These are phyloP conservation scores for Sporothrix brasiliensis DNA, from an alignment of 2,329 filamentous ascomycete genomes.

Conservation along the genomic window DNA sequence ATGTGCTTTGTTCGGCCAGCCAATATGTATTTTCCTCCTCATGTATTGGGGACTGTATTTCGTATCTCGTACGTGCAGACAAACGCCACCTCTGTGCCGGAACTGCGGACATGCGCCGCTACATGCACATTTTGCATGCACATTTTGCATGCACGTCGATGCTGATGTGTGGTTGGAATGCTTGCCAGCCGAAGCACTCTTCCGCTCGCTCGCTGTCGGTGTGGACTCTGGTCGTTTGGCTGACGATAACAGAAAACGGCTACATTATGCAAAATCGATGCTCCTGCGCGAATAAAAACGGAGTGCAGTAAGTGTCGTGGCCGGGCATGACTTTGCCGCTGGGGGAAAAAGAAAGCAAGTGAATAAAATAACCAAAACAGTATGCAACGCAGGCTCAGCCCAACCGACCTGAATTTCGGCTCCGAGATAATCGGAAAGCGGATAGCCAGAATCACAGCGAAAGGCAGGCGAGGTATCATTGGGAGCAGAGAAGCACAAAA, in stretches of 20 bases:
- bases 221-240: not conserved
- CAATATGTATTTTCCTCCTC: too few relatives aligned
- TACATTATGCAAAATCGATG: slow-evolving; percentile 15
- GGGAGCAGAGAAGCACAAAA: not conserved
- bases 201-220: not conserved
- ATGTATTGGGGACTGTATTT: not conserved
- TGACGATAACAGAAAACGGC: not conserved
- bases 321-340: not conserved
- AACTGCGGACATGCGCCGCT: not conserved
- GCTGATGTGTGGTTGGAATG: slow-evolving; percentile 11
- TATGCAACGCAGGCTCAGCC: too few relatives aligned
- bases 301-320: not conserved
- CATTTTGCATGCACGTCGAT: not conserved
- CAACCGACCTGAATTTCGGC: not conserved
- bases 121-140: slow-evolving; percentile 10
- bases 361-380: not conserved
- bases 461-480: too few relatives aligned
- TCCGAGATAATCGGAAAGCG: not conserved
- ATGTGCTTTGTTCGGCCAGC: not conserved
- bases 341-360: not conserved
- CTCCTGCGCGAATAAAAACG: slow-evolving; percentile 20
- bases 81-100: not conserved
- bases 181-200: slow-evolving; percentile 14
- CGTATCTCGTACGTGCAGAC: slow-evolving; percentile 7
- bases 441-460: not conserved